Evolutionary conservation across 176 grass and related monocot genomes (phyloP).

Genomic region (Aegilops speltoides): DNA sequence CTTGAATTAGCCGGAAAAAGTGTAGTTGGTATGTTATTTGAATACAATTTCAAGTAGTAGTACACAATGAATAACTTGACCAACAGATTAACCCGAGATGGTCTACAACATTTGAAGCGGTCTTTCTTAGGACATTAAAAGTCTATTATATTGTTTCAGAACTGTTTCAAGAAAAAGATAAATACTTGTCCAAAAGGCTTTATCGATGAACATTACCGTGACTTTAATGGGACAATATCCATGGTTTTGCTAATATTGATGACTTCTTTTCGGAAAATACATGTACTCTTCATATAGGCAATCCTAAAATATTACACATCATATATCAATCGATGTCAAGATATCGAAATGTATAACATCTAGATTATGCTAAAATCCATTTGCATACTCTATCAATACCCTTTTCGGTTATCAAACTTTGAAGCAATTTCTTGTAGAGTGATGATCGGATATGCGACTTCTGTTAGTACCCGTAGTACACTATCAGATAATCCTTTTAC

Average conservation of each 20-base stretch:
- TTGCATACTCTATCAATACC: neutral
- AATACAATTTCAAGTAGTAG: too few species aligned
- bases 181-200: constrained; percentile 79
- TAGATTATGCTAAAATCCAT: neutral
- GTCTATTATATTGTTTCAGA: too few species aligned
- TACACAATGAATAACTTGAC: too few species aligned
- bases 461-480: constrained; percentile 69
- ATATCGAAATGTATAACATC: neutral
- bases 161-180: constrained; percentile 50
- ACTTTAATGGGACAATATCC: constrained; percentile 84
- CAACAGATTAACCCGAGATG: too few species aligned
- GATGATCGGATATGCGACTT: constrained; percentile 73
- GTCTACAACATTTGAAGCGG: too few species aligned
- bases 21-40: too few species aligned
- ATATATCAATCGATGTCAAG: neutral
- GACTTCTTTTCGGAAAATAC: constrained; percentile 83
- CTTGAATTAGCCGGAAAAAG: too few species aligned
- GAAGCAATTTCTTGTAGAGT: constrained; percentile 49
- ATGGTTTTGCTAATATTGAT: constrained; percentile 67
- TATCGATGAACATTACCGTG: constrained; percentile 57
- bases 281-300: constrained; percentile 83
- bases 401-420: constrained; percentile 38
- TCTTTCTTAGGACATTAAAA: too few species aligned
- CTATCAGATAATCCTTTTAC: constrained; percentile 99
- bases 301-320: constrained; percentile 2